Evolutionary conservation across 352 stramenopile genomes (phyloP).

Genomic region (Blastocystis sp.): DNA sequence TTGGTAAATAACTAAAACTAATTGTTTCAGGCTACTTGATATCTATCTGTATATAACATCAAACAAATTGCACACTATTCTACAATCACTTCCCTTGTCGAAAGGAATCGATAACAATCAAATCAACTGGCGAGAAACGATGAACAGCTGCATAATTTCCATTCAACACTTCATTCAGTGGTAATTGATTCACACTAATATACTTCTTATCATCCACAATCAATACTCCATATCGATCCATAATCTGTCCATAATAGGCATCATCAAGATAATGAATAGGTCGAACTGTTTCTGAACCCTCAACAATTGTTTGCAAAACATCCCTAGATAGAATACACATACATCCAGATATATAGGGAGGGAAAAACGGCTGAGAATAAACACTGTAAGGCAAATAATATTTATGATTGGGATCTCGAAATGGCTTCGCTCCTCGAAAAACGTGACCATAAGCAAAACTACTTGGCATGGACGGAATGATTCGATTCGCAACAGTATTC

Average conservation of each 20-base stretch:
- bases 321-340: background rate
- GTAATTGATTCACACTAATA: background rate
- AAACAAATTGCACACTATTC: too few relatives aligned
- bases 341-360: slow-evolving; percentile 16
- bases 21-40: too few relatives aligned
- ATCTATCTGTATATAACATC: too few relatives aligned
- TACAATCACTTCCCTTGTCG: too few relatives aligned
- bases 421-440: background rate
- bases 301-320: background rate
- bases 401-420: background rate
- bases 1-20: too few relatives aligned
- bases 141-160: background rate
- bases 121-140: slow-evolving; percentile 1
- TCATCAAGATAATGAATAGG: slow-evolving; percentile 53
- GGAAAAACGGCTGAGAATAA: background rate
- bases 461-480: background rate
- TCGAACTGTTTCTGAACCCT: background rate
- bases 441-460: background rate
- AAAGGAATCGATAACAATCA: background rate
- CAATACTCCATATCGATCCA: background rate
- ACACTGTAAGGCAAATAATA: background rate
- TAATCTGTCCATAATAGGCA: slow-evolving; percentile 37
- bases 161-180: background rate
- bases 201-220: background rate
- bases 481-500: background rate